These are phyloP conservation scores for Colletotrichum filicis DNA, from an alignment of 2,329 filamentous ascomycete species.

Conservation along the genomic window DNA sequence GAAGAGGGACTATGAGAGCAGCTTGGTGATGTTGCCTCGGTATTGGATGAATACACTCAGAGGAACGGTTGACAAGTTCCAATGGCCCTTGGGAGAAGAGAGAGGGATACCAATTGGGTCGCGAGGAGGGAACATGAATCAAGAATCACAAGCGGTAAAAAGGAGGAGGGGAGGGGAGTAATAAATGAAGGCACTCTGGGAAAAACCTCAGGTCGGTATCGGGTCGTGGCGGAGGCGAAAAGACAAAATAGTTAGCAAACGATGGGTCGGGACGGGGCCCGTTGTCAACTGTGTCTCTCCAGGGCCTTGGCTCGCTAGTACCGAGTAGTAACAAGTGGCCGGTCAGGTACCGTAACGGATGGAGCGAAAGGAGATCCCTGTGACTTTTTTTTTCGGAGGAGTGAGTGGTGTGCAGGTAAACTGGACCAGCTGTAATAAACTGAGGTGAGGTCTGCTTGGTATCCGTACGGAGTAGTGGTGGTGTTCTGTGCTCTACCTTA, in stretches of 20 bases:
- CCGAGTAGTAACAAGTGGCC: neutral
- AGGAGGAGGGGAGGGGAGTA: constrained; percentile 22
- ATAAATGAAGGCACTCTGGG: constrained; percentile 27
- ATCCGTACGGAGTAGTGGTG: neutral
- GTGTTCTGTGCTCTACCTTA: neutral
- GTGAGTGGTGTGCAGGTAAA: constrained; percentile 13
- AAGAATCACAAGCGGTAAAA: neutral
- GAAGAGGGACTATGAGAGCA: neutral
- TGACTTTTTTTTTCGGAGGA: neutral
- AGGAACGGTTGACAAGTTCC: constrained; percentile 30
- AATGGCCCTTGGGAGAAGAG: constrained; percentile 24
- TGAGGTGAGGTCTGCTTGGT: neutral
- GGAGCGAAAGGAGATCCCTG: neutral
- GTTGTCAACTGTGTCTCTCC: constrained; percentile 18
- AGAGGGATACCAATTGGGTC: constrained; percentile 21
- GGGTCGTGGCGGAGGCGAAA: constrained; percentile 29
- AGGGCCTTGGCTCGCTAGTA: neutral
- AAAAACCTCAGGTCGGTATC: constrained; percentile 14
- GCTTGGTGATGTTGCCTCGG: constrained; percentile 7
- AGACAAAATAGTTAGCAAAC: constrained; percentile 23
- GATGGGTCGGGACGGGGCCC: constrained; percentile 23
- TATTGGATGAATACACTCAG: constrained; percentile 13
- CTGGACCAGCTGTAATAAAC: neutral
- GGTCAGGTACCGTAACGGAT: constrained; percentile 9
- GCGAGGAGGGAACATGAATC: neutral